Evolutionary conservation across 2,329 filamentous ascomycete species (phyloP).

Genomic region (Cladorrhinum sp.): DNA sequence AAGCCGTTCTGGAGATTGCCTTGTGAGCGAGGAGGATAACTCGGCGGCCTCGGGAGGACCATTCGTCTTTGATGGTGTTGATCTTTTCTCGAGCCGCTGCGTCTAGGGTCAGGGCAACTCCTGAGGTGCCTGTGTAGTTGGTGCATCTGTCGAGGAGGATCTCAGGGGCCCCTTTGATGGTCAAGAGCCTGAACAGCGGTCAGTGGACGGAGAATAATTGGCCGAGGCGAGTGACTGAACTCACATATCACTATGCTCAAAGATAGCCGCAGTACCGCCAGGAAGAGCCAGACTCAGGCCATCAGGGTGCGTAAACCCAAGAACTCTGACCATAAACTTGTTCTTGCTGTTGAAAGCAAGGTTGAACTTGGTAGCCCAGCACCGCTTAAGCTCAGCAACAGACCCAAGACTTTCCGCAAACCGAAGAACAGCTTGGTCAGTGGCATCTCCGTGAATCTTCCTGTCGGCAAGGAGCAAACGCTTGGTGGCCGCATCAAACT

Average conservation of each 20-base stretch:
- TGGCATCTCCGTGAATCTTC: slow-evolving; percentile 71
- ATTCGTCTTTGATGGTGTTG: slow-evolving; percentile 61
- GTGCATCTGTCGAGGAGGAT: slow-evolving; percentile 64
- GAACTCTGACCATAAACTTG: slow-evolving; percentile 72
- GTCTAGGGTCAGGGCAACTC: slow-evolving; percentile 50
- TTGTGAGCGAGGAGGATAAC: slow-evolving; percentile 67
- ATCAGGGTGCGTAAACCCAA: slow-evolving; percentile 43
- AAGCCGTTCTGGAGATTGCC: slow-evolving; percentile 40
- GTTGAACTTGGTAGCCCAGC: slow-evolving; percentile 65
- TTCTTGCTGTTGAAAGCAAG: slow-evolving; percentile 79
- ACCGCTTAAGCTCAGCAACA: slow-evolving; percentile 56
- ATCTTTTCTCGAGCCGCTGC: slow-evolving; percentile 43
- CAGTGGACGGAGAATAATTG: slow-evolving; percentile 31
- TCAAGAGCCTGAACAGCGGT: slow-evolving; percentile 47
- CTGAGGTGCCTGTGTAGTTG: slow-evolving; percentile 53
- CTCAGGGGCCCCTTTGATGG: slow-evolving; percentile 78
- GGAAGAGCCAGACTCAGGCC: slow-evolving; percentile 40
- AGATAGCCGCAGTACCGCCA: neutral
- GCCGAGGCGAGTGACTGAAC: too few species aligned
- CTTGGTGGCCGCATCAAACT: slow-evolving; percentile 66
- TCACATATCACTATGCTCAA: slow-evolving; percentile 22
- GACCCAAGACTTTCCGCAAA: slow-evolving; percentile 65
- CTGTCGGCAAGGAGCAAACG: slow-evolving; percentile 58
- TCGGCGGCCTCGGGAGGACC: slow-evolving; percentile 66
- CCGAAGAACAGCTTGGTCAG: slow-evolving; percentile 70